Conservation (phyloP, 768 basidiomycete species). For the Suillus americanus region DNA sequence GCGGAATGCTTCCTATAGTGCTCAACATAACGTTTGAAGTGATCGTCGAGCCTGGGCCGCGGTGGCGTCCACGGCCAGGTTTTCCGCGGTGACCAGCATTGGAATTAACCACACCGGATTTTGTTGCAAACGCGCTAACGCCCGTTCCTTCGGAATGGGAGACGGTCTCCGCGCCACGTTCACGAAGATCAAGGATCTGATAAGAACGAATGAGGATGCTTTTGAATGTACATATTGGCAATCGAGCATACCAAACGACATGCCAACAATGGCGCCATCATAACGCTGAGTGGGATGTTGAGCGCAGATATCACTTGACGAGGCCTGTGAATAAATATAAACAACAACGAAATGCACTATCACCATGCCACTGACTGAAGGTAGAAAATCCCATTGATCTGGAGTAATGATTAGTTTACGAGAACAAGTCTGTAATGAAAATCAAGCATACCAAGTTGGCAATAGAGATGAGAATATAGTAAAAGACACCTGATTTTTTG, state of each 20-base stretch:
- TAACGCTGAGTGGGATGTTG: conserved; percentile 82
- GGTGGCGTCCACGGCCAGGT: conserved; percentile 40
- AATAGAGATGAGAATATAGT: conserved; percentile 83
- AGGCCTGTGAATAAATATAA: conserved; percentile 46
- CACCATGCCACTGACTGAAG: conserved; percentile 58
- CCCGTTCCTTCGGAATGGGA: conserved; percentile 74
- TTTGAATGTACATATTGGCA: neutral
- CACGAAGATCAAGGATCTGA: conserved; percentile 79
- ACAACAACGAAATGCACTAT: neutral
- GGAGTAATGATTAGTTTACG: conserved; percentile 7
- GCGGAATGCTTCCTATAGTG: conserved; percentile 60
- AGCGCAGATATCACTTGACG: conserved; percentile 82
- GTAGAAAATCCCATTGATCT: conserved; percentile 83
- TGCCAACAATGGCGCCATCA: conserved; percentile 78
- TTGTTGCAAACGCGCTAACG: conserved; percentile 64
- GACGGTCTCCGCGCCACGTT: conserved; percentile 70
- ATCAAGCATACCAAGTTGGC: conserved; percentile 60
- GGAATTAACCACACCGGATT: conserved; percentile 41
- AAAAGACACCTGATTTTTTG: conserved; percentile 62
- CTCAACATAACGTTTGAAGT: conserved; percentile 64
- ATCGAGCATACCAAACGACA: conserved; percentile 61
- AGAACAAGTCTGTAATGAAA: neutral
- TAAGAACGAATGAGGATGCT: conserved; percentile 5
- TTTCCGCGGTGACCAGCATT: conserved; percentile 22
- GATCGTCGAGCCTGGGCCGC: conserved; percentile 49